Evolutionary conservation across 2,329 filamentous ascomycete species (phyloP).

Genomic region (Huntiella decipiens): DNA sequence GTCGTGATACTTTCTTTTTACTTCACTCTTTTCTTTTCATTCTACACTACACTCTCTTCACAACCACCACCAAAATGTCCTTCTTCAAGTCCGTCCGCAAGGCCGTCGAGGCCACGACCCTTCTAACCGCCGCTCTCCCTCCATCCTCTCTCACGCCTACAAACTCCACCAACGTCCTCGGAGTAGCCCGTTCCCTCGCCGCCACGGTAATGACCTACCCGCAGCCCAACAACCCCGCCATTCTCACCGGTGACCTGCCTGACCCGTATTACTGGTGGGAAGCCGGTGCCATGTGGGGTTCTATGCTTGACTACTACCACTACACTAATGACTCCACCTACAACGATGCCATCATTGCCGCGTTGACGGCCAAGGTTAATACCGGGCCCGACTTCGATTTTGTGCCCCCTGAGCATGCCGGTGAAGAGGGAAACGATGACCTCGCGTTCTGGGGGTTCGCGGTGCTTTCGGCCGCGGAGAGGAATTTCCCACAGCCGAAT

Average conservation of each 20-base stretch:
- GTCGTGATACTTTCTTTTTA: not conserved
- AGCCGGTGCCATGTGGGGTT: slow-evolving; percentile 44
- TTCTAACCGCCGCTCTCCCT: slow-evolving; percentile 5
- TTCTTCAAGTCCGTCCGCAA: slow-evolving; percentile 9
- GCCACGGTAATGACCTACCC: slow-evolving; percentile 45
- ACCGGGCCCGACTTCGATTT: slow-evolving; percentile 39
- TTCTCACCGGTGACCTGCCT: slow-evolving; percentile 37
- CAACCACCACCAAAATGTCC: not conserved
- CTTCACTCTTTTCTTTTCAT: not conserved
- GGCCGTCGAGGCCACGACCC: not conserved
- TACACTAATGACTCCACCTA: slow-evolving; percentile 44
- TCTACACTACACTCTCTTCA: not conserved
- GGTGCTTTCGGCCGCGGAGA: slow-evolving; percentile 48
- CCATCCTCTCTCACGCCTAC: slow-evolving; percentile 3
- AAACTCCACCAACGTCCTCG: slow-evolving; percentile 31
- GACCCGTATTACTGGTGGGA: slow-evolving; percentile 54
- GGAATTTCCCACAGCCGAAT: slow-evolving; percentile 45
- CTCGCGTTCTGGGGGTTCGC: slow-evolving; percentile 57
- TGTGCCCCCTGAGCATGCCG: slow-evolving; percentile 34
- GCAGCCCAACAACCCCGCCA: slow-evolving; percentile 29
- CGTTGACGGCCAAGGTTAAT: slow-evolving; percentile 35
- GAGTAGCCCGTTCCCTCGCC: slow-evolving; percentile 40
- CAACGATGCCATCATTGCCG: slow-evolving; percentile 38
- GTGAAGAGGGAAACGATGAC: slow-evolving; percentile 55
- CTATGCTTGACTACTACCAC: slow-evolving; percentile 50